Conservation (phyloP, 2,329 filamentous ascomycete species). For the Colletotrichum zoysiae region DNA sequence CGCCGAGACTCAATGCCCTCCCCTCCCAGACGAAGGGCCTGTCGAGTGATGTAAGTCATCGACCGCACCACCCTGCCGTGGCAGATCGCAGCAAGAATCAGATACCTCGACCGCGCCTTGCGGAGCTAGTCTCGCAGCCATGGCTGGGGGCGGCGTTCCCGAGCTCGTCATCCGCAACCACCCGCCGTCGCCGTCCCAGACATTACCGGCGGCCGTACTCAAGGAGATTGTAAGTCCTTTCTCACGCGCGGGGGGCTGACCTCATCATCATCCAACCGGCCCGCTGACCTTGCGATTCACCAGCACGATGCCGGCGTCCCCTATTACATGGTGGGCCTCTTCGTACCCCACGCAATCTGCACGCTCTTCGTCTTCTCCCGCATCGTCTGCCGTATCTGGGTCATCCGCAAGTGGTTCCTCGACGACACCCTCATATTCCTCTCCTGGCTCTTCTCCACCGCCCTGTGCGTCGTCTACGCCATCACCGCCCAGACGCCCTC, state of each 20-base stretch:
- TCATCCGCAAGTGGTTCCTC: conserved; percentile 51
- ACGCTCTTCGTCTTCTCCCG: conserved; percentile 49
- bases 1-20: background rate
- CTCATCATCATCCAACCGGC: background rate
- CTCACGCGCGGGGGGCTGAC: background rate
- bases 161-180: conserved; percentile 13
- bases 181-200: background rate
- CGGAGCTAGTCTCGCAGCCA: background rate
- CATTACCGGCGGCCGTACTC: conserved; percentile 3
- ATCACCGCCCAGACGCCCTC: conserved; percentile 46
- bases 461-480: conserved; percentile 50
- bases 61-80: background rate
- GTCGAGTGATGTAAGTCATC: conserved; percentile 4
- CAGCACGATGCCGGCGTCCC: conserved; percentile 43
- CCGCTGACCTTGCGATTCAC: background rate
- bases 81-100: background rate
- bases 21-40: background rate
- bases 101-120: background rate
- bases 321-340: conserved; percentile 48
- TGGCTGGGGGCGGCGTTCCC: conserved; percentile 5
- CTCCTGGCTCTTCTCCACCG: conserved; percentile 50
- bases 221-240: conserved; percentile 28
- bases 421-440: conserved; percentile 51
- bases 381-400: conserved; percentile 46
- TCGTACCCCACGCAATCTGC: conserved; percentile 51